These are phyloP conservation scores for Phytopythium helicoides DNA, from an alignment of 352 stramenopile species.

Conservation along the genomic window DNA sequence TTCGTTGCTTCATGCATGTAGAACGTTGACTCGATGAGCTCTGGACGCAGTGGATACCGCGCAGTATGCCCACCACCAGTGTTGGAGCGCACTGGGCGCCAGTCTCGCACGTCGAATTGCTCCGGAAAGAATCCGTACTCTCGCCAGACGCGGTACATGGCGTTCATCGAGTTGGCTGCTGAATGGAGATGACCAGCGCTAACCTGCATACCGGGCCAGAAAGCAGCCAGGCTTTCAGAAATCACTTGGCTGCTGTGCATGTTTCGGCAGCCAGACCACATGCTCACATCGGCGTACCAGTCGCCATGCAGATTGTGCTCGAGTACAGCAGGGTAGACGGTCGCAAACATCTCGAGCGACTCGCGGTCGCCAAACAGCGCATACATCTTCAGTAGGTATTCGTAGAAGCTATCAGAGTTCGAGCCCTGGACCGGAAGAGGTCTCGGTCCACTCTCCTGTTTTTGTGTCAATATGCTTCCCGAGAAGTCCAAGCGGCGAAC, in stretches of 20 bases:
- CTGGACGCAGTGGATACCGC: conserved; percentile 94
- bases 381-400: conserved; percentile 98
- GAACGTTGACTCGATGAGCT: conserved; percentile 97
- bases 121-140: conserved; percentile 96
- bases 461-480: conserved; percentile 96
- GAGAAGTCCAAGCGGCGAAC: conserved; percentile 85
- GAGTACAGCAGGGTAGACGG: conserved; percentile 66
- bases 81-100: conserved; percentile 45
- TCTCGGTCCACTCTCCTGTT: conserved; percentile 85
- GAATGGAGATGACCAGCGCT: conserved; percentile 88
- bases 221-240: conserved; percentile 92
- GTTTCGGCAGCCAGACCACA: conserved; percentile 66
- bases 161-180: conserved; percentile 89
- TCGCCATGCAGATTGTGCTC: conserved; percentile 76
- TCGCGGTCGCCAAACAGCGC: conserved; percentile 92
- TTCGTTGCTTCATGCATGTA: conserved; percentile 92
- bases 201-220: conserved; percentile 97
- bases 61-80: conserved; percentile 25
- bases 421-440: conserved; percentile 78
- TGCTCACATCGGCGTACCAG: conserved; percentile 85
- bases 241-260: conserved; percentile 38
- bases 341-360: conserved; percentile 90
- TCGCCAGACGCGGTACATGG: conserved; percentile 94
- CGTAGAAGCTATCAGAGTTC: conserved; percentile 98
- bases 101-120: conserved; percentile 91